A percentile compares a stretch with the other conserved stretches of the same genome.
phyloP scores from a whole-genome alignment of 345 rosid genomes.

The Eucalyptus marginata region DNA sequence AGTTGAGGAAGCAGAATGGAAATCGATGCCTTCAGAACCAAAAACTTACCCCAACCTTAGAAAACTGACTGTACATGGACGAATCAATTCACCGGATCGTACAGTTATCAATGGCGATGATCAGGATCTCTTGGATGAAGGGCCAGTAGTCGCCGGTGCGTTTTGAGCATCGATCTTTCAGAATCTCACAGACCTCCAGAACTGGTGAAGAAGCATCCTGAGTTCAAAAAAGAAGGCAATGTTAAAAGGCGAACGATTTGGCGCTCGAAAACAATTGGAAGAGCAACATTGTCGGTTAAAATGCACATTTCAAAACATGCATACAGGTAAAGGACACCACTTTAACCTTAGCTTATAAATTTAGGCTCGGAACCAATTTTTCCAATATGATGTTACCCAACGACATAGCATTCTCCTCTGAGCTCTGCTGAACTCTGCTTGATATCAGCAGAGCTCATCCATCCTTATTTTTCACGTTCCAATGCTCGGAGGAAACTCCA shows the following conservation, averaged over 20 bases:
- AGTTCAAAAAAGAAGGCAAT: background rate
- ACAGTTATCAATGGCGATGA: no score
- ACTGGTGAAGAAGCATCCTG: conserved; percentile 35
- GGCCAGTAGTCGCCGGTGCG: no score
- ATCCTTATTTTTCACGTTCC: background rate
- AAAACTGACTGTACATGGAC: no score
- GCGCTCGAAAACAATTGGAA: background rate
- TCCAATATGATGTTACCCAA: background rate
- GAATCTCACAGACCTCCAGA: no score
- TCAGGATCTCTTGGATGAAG: no score
- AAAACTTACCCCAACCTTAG: no score
- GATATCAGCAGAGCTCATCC: background rate
- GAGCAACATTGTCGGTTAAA: background rate
- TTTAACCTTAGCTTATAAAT: no score
- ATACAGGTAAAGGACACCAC: background rate
- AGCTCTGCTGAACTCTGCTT: background rate
- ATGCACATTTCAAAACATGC: background rate
- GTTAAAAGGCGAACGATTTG: background rate
- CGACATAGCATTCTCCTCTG: background rate
- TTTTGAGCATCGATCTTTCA: no score
- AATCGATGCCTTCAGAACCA: background rate
- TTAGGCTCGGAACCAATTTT: background rate
- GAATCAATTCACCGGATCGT: no score
- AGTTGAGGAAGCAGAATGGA: background rate
- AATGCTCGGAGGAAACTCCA: background rate